Evolutionary conservation across 2,329 filamentous ascomycete species (phyloP), one percentile per base, ranked within the genome.

Genomic region (Colletotrichum costaricense): DNA sequence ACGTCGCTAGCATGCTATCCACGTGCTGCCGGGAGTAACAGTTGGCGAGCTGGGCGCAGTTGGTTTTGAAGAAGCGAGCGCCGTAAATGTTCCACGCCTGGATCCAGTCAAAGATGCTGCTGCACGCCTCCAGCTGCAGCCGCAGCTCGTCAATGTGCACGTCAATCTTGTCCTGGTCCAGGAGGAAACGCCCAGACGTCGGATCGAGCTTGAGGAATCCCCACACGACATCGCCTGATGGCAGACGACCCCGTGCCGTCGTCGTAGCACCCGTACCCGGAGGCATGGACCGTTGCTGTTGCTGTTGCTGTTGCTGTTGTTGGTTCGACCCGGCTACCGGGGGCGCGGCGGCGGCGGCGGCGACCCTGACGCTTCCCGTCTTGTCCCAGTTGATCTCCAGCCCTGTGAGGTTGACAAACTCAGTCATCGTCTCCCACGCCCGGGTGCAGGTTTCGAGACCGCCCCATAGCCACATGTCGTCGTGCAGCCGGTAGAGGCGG

Each of bases 381-480:
- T 91, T 91, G 26, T 88, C 86, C 54, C 83, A 77, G 76, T 92
- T 91, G 74, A 91, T 84, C 16, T 85, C 79, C 7, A 91, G 80
- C 2, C 89, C 89, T 83, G 89, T 88, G 11, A 88, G 77, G 1
- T 80, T 76, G 2, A 86, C 80, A 75, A 91, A 92, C 16, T 83
- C 79, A 6, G 82, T 82, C 77, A 91, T 87, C 2, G 86, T 83
- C 28, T 82, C 75, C 90, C 89, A 92, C 1, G 87, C 89, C 52
- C 83, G 81, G 30, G 83, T 81, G 64, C 87, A 88, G 16, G 82
- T 84, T 6, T 82, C 73, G 38, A 88, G 84, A 12, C 85, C 81
- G 6, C 88, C 88, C 88, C 89, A 92, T 74, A 92, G 88, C 90
- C 90, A 92, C 74, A 92, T 87, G 77, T 92, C 90, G 76, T 93